phyloP scores from a whole-genome alignment of 1,284 basidiomycete genomes.

The Paramarasmius palmivorus region DNA sequence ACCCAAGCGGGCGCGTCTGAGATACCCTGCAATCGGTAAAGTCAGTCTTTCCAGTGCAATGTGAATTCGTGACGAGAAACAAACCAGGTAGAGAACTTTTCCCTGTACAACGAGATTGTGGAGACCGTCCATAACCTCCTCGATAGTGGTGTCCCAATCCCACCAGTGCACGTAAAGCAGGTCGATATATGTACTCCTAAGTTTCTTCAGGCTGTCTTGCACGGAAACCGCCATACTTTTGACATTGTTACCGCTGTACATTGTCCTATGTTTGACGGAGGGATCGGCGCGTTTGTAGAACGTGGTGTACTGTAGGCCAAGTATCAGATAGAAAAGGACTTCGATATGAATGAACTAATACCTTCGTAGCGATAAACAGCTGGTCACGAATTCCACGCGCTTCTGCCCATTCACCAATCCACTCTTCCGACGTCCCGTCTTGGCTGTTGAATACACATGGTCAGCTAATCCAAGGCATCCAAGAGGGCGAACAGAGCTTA shows the following conservation, averaged over 20 bases:
- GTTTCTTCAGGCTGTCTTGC: conserved; percentile 50
- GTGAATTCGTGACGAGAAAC: conserved; percentile 9
- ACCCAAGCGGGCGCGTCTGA: conserved; percentile 51
- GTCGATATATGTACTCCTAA: conserved; percentile 57
- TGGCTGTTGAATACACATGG: conserved; percentile 4
- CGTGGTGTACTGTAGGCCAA: conserved; percentile 18
- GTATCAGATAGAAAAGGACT: not conserved
- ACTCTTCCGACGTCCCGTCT: conserved; percentile 12
- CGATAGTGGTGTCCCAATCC: conserved; percentile 52
- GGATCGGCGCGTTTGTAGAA: conserved; percentile 18
- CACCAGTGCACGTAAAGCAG: conserved; percentile 57
- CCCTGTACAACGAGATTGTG: conserved; percentile 44
- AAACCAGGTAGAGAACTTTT: conserved; percentile 52
- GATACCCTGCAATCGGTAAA: conserved; percentile 10
- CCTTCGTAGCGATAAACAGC: conserved; percentile 15
- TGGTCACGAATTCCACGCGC: conserved; percentile 11
- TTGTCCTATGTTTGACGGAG: conserved; percentile 31
- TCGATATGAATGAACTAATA: not conserved
- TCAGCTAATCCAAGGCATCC: not conserved
- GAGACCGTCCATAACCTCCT: conserved; percentile 55
- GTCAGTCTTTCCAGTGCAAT: not conserved
- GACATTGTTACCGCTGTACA: conserved; percentile 48
- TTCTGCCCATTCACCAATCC: conserved; percentile 16
- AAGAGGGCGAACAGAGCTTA: not conserved
- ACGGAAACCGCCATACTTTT: conserved; percentile 47